These are phyloP conservation scores for Cladophialophora chaetospira DNA, from an alignment of 2,329 filamentous ascomycete genomes.

Conservation along the genomic window DNA sequence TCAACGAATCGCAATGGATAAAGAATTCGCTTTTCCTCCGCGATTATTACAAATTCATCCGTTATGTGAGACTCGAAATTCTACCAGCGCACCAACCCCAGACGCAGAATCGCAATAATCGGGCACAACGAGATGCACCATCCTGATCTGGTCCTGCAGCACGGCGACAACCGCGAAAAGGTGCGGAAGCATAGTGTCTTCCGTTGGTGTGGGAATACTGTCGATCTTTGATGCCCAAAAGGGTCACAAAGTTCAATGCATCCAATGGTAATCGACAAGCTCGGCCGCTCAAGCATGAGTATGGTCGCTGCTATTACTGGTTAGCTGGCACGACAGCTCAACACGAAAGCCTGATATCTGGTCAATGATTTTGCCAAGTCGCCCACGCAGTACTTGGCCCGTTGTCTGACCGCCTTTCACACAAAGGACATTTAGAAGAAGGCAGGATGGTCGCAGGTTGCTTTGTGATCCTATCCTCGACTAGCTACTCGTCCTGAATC, in stretches of 20 bases:
- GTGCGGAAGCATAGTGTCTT: constrained; percentile 1
- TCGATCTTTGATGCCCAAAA: constrained; percentile 1
- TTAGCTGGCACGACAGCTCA: background rate
- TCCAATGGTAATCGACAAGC: background rate
- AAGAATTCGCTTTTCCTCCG: background rate
- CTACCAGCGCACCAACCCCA: background rate
- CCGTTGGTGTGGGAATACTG: background rate
- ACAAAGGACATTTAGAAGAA: background rate
- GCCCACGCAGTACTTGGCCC: background rate
- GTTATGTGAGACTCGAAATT: background rate
- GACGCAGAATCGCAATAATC: background rate
- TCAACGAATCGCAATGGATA: background rate
- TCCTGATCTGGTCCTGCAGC: background rate
- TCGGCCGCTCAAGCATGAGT: background rate
- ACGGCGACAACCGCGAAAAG: background rate
- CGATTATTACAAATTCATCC: background rate
- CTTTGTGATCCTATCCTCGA: background rate
- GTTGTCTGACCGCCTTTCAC: background rate
- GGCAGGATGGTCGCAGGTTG: background rate
- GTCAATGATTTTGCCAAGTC: background rate
- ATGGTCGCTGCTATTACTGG: background rate
- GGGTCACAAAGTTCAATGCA: constrained; percentile 1
- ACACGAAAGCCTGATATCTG: background rate
- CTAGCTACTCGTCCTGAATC: constrained; percentile 29
- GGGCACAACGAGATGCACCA: background rate